phyloP scores from a whole-genome alignment of 2,329 filamentous ascomycete species.

The Ascochyta pisi region DNA sequence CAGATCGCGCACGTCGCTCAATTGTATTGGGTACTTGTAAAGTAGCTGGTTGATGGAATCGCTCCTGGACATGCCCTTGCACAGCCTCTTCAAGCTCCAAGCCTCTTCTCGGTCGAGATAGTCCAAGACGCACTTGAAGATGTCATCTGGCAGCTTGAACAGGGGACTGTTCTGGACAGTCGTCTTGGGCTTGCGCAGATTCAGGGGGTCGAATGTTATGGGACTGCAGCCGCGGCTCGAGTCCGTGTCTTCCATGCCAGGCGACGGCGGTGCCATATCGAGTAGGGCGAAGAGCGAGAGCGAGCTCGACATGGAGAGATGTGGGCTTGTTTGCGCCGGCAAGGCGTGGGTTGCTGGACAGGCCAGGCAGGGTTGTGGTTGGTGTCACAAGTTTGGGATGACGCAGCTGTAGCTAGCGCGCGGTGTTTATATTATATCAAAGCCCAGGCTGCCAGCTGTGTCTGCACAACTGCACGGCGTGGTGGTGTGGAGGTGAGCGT shows the following conservation, averaged over 20 bases:
- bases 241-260: conserved; percentile 23
- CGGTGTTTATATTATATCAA: neutral
- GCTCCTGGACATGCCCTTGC: conserved; percentile 41
- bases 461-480: neutral
- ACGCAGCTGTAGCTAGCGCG: neutral
- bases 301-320: conserved; percentile 4
- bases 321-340: neutral
- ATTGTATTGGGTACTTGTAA: conserved; percentile 43
- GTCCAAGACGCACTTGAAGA: conserved; percentile 47
- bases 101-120: conserved; percentile 44
- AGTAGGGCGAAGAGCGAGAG: conserved; percentile 29
- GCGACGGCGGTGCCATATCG: conserved; percentile 32
- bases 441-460: neutral
- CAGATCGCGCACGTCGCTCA: conserved; percentile 41
- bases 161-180: conserved; percentile 33
- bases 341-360: neutral
- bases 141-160: conserved; percentile 44
- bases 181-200: conserved; percentile 22
- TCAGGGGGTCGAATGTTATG: conserved; percentile 26
- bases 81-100: conserved; percentile 43
- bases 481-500: neutral
- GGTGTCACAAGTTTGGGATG: neutral
- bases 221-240: conserved; percentile 38
- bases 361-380: neutral
- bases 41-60: conserved; percentile 41